A percentile compares a stretch with the other conserved stretches of the same genome.
Conservation (phyloP, 441 rosid genomes). For the Arabidopsis hybrid region DNA sequence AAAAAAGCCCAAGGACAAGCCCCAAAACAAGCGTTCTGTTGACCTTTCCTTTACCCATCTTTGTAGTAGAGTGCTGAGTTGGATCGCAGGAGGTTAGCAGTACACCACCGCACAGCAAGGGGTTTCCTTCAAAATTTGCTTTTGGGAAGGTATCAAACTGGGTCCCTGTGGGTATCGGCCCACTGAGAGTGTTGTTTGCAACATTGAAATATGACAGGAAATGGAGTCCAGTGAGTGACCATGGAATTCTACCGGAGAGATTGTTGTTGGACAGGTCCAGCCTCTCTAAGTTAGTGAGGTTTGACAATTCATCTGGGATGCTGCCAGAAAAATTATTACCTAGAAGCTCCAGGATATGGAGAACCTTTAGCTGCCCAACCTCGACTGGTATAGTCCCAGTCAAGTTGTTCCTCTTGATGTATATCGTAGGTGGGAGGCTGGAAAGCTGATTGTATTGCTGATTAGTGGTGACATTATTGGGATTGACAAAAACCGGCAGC, state of each 20-base stretch:
- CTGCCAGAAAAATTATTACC: slow-evolving; percentile 64
- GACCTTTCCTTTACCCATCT: slow-evolving; percentile 15
- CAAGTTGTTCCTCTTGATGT: slow-evolving; percentile 62
- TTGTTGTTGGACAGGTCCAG: slow-evolving; percentile 75
- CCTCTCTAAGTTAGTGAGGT: slow-evolving; percentile 73
- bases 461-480: slow-evolving; percentile 68
- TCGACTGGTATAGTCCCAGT: slow-evolving; percentile 67
- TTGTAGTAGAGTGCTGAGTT: slow-evolving; percentile 24
- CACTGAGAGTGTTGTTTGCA: slow-evolving; percentile 71
- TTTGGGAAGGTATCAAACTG: slow-evolving; percentile 77
- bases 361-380: slow-evolving; percentile 65
- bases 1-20: slow-evolving; percentile 64
- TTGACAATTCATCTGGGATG: slow-evolving; percentile 71
- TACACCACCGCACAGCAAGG: slow-evolving; percentile 64
- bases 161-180: slow-evolving; percentile 74
- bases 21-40: slow-evolving; percentile 59
- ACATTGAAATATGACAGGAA: slow-evolving; percentile 85
- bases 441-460: slow-evolving; percentile 84
- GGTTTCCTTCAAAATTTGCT: slow-evolving; percentile 68
- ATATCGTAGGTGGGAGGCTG: slow-evolving; percentile 77
- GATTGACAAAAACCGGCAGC: slow-evolving; percentile 81
- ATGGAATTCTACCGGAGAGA: slow-evolving; percentile 75
- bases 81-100: slow-evolving; percentile 55
- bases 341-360: slow-evolving; percentile 66
- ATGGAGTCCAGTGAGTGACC: slow-evolving; percentile 67